Percentiles rank a stretch among this genome's conserved stretches.
These are phyloP conservation scores for Ustilago lituana DNA, from an alignment of 1,284 basidiomycete species.

Conservation along the genomic window DNA sequence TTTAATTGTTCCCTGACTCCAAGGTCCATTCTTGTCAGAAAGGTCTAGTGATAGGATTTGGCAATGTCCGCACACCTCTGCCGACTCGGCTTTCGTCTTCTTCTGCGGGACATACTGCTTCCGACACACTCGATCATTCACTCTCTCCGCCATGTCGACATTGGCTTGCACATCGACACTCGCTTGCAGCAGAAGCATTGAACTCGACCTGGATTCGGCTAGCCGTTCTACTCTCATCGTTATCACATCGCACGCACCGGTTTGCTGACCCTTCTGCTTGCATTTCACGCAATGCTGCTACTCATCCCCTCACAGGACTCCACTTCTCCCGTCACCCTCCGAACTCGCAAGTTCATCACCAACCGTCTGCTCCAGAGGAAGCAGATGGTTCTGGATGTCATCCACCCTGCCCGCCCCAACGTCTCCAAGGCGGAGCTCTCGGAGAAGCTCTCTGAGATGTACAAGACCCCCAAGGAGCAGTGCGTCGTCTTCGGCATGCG, in stretches of 20 bases:
- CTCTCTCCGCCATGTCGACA: too few species aligned
- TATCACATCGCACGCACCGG: background rate
- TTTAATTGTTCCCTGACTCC: too few species aligned
- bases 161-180: too few species aligned
- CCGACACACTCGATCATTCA: too few species aligned
- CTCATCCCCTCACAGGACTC: constrained; percentile 71
- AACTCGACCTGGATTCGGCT: constrained; percentile 7
- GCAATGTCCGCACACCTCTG: too few species aligned
- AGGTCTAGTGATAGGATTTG: too few species aligned
- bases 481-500: constrained; percentile 74
- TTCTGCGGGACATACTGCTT: too few species aligned
- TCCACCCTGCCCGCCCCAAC: constrained; percentile 94
- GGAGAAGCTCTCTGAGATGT: constrained; percentile 85
- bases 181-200: constrained; percentile 13
- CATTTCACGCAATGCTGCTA: background rate
- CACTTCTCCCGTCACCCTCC: constrained; percentile 91
- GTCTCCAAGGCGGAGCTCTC: constrained; percentile 91
- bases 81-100: too few species aligned
- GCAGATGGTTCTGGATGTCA: constrained; percentile 83
- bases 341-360: constrained; percentile 99
- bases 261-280: constrained; percentile 7
- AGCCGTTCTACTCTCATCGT: background rate
- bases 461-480: constrained; percentile 75
- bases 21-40: too few species aligned
- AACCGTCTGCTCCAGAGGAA: constrained; percentile 94